These are phyloP conservation scores for Serendipita sp. DNA, from an alignment of 768 basidiomycete genomes.

Conservation along the genomic window DNA sequence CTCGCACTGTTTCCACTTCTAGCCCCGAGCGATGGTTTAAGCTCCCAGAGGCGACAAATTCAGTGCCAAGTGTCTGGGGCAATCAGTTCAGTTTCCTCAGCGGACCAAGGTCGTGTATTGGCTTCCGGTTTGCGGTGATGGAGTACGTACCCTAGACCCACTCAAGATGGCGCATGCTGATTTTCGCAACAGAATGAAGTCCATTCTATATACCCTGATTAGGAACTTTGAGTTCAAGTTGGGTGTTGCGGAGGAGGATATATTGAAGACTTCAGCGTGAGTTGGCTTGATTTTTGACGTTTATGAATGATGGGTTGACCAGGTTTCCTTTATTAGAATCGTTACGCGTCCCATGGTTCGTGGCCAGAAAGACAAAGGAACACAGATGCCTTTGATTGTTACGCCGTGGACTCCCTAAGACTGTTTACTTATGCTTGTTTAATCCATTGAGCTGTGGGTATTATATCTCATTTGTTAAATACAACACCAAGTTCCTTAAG, in stretches of 20 bases:
- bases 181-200: neutral
- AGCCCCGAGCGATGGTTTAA: constrained; percentile 20
- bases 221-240: constrained; percentile 2
- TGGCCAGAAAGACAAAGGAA: neutral
- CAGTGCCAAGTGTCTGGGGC: neutral
- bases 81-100: neutral
- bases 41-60: constrained; percentile 7
- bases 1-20: neutral
- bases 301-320: neutral
- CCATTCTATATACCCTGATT: neutral
- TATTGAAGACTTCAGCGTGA: neutral
- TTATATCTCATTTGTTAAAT: too few relatives aligned
- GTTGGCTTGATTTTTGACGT: neutral
- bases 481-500: too few relatives aligned
- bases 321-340: neutral
- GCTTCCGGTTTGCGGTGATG: neutral
- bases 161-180: too few relatives aligned
- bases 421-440: too few relatives aligned
- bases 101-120: neutral
- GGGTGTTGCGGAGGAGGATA: neutral
- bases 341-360: constrained; percentile 2
- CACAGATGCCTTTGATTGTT: neutral
- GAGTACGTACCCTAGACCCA: neutral
- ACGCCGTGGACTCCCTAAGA: neutral
- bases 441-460: too few relatives aligned